Evolutionary conservation across 306 rosid genomes (phyloP).

Genomic region (Rosa rugosa): DNA sequence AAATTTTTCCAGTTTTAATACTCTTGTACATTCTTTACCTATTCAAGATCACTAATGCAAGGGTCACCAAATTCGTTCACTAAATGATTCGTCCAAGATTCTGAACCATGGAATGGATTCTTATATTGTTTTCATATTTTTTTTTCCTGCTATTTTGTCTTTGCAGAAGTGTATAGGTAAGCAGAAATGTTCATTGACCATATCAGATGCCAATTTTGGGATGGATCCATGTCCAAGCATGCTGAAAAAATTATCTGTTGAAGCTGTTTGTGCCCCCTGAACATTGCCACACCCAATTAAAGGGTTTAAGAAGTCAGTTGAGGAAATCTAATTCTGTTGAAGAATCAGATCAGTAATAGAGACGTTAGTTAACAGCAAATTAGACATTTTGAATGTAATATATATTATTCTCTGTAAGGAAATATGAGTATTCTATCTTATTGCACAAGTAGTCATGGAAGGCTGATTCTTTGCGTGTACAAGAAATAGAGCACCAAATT

Average conservation of each 20-base stretch:
- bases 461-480: background rate
- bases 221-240: conserved; percentile 2
- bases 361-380: background rate
- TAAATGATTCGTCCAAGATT: background rate
- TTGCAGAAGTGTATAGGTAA: background rate
- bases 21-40: background rate
- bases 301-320: background rate
- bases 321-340: background rate
- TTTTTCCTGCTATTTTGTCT: background rate
- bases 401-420: background rate
- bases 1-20: background rate
- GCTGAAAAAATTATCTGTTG: background rate
- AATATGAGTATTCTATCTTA: background rate
- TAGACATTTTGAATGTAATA: background rate
- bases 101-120: background rate
- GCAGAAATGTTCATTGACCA: background rate
- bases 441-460: background rate
- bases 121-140: background rate
- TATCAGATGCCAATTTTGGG: background rate
- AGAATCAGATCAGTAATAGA: background rate
- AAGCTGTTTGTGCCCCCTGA: background rate
- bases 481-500: background rate
- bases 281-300: background rate
- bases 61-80: background rate
- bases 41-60: background rate